Base-by-base conservation (phyloP, 257 asterid genomes). In the Eucommia ulmoides region DNA sequence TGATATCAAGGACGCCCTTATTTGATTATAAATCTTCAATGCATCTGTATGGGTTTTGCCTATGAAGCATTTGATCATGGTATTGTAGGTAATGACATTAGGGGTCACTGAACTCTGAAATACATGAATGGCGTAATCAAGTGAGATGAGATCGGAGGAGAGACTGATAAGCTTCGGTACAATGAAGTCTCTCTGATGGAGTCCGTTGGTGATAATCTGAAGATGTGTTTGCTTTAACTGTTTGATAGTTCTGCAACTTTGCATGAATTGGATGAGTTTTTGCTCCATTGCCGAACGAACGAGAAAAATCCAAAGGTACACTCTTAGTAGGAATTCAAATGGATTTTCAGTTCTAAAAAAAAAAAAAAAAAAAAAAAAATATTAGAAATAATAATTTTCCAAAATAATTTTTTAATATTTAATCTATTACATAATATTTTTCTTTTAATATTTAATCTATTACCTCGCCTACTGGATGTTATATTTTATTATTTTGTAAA, bases 191-290 rank as follows among this genome's bases (percentile, higher is more conserved):
- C 47, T 47, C 5, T 59, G 53, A 49, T 64, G 53, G 26, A 73
- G 62, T 62, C 77, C 70, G 57, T 77, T 74, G 56, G 65, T 49
- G 56, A 71, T 63, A 29, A 63, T 54, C 33, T 77, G 82, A 65
- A 71, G 70, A 68, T 74, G 85, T 64, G 62, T 57, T 52, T 74
- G 68, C 50, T 68, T 68, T 63, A 78, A 52, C 22, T 74, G 75
- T 17, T 57, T 55, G 59, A 42, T 33, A 12, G 58, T 61, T 55
- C 41, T 56, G 69, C 77, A 70, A 24, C 67, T 77, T 47, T 63
- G 64, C 70, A 77, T 49, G 41, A 60, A 2, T 9, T 54, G 20
- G 58, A 61, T 58, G 45, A 74, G 26, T 53, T 60, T 53, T 44
- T 60, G 54, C 64, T 74, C 79, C 82, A 74, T 77, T 51, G 57